Conservation (phyloP, 306 rosid genomes). For the Ceratonia siliqua region DNA sequence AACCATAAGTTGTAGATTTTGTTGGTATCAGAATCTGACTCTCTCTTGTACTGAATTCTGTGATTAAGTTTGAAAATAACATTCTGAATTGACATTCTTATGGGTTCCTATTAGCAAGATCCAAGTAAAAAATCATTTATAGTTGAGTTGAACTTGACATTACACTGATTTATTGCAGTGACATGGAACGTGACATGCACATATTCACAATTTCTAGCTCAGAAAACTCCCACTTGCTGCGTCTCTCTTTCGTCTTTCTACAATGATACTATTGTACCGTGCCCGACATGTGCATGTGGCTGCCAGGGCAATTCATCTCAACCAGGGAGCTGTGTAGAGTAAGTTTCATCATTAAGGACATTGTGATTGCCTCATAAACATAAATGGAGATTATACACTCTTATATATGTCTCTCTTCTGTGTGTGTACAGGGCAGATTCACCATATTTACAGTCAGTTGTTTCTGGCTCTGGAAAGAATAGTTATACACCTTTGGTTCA, state of each 20-base stretch:
- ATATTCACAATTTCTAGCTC: conserved; percentile 84
- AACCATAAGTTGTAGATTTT: neutral
- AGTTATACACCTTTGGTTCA: conserved; percentile 62
- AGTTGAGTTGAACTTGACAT: neutral
- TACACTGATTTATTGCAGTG: conserved; percentile 59
- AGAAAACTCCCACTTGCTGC: conserved; percentile 75
- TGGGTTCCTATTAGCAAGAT: neutral
- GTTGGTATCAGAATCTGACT: conserved; percentile 1
- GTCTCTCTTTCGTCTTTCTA: conserved; percentile 89
- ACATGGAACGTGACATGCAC: conserved; percentile 90
- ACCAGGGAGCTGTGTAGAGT: conserved; percentile 71
- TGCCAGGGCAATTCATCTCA: conserved; percentile 56
- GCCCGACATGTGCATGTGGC: conserved; percentile 80
- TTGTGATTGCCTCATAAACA: conserved; percentile 5
- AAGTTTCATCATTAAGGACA: conserved; percentile 31
- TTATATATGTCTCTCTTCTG: conserved; percentile 11
- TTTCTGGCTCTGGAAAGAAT: conserved; percentile 49
- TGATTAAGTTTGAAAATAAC: neutral
- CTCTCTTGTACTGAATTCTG: neutral
- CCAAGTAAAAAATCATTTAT: neutral
- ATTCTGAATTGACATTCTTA: neutral
- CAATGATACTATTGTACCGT: conserved; percentile 70
- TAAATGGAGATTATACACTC: neutral
- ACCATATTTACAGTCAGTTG: conserved; percentile 73
- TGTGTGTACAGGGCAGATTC: conserved; percentile 52